These are phyloP conservation scores for Penicillium salamii DNA, from an alignment of 495 filamentous ascomycete genomes.

Conservation along the genomic window DNA sequence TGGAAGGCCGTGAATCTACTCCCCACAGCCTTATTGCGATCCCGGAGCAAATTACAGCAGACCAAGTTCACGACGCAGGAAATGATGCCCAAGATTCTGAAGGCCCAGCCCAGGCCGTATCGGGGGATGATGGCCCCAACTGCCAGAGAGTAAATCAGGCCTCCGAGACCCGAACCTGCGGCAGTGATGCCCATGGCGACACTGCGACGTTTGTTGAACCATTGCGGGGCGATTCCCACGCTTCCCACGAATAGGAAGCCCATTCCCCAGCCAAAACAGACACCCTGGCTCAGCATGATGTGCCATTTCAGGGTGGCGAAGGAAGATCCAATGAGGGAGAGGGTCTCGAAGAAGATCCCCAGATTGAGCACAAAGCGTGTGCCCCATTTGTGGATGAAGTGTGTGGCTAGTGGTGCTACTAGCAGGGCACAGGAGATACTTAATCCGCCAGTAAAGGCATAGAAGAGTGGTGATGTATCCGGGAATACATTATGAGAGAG, in stretches of 20 bases:
- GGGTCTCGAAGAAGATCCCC: conserved; percentile 58
- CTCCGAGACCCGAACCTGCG: conserved; percentile 72
- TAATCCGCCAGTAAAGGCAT: conserved; percentile 72
- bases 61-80: conserved; percentile 61
- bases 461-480: conserved; percentile 55
- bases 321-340: conserved; percentile 61
- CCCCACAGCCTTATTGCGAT: conserved; percentile 68
- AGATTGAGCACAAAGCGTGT: conserved; percentile 56
- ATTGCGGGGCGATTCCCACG: conserved; percentile 71
- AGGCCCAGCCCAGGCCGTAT: conserved; percentile 66
- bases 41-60: conserved; percentile 59
- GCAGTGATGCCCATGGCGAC: conserved; percentile 73
- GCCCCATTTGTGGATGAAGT: conserved; percentile 51
- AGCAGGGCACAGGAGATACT: conserved; percentile 64
- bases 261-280: conserved; percentile 72
- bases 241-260: conserved; percentile 74
- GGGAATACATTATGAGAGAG: conserved; percentile 58
- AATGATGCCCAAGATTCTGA: conserved; percentile 69
- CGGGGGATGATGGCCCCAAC: conserved; percentile 55
- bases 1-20: conserved; percentile 63
- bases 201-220: conserved; percentile 68
- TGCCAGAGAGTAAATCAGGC: conserved; percentile 57
- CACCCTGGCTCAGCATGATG: conserved; percentile 71
- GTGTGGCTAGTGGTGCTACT: conserved; percentile 62
- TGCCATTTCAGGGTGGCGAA: conserved; percentile 71